Conservation (phyloP, 306 rosid species). For the Hippophae gyantsensis region DNA sequence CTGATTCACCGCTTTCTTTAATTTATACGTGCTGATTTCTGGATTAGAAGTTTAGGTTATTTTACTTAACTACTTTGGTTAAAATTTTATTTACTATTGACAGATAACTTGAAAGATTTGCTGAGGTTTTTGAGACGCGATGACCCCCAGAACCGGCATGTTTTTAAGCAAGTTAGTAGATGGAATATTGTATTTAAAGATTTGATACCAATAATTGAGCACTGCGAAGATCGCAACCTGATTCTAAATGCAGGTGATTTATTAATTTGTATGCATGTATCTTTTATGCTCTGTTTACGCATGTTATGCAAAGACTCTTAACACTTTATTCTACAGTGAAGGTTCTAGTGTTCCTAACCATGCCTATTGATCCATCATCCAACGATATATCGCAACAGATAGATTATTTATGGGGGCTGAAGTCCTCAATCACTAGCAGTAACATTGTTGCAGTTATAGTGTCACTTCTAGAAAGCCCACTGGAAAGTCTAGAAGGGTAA, state of each 20-base stretch:
- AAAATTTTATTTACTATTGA: background rate
- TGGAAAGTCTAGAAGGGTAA: conserved; percentile 85
- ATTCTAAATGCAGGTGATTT: conserved; percentile 64
- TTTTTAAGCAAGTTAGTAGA: conserved; percentile 82
- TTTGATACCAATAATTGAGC: conserved; percentile 66
- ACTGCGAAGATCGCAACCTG: conserved; percentile 55
- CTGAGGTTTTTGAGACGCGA: conserved; percentile 89
- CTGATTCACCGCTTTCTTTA: too few species aligned
- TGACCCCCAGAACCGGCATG: conserved; percentile 72
- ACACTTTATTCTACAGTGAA: conserved; percentile 41
- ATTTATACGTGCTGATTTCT: background rate
- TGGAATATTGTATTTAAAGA: conserved; percentile 68
- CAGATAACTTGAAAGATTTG: conserved; percentile 89
- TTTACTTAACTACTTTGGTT: background rate
- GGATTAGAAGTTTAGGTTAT: background rate
- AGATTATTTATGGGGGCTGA: conserved; percentile 77
- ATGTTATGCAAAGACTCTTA: conserved; percentile 2
- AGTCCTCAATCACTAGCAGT: conserved; percentile 59
- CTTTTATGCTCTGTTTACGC: background rate
- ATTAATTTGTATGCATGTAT: background rate
- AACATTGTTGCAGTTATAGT: conserved; percentile 50
- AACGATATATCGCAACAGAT: conserved; percentile 61
- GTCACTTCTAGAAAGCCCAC: conserved; percentile 63
- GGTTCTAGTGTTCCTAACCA: conserved; percentile 82
- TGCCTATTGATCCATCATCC: conserved; percentile 80